Base-by-base conservation (phyloP, 192 early-diverging fungal species). In the Podila epigama region DNA sequence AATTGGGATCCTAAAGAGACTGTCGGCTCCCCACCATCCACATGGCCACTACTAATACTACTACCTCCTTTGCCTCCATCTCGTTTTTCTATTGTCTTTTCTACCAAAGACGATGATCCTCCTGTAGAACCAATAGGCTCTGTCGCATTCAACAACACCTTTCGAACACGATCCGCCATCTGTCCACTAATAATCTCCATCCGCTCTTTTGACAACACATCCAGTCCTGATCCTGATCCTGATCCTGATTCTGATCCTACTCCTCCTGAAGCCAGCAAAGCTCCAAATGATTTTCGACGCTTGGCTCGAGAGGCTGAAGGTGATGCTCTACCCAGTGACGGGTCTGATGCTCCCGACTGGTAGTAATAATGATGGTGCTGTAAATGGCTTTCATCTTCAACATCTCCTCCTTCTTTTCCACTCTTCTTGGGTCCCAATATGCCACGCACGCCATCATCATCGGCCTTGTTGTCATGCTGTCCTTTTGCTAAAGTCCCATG, bases 251-350 rank as follows among this genome's bases (percentile, higher is more conserved):
- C 5, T 6, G 73, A 68, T 7, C 53, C 41, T 3, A 32, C 61
- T 11, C 66, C 73, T 22, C 73, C 73, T 7, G 65, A 60, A 11
- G 73, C 73, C 66, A 77, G 13, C 6, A 77, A 13, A 0, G 42
- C 37, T 12, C 73, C 73, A 13, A 77, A 63, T 0, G 73, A 77
- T 52, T 77, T 77, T 20, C 73, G 52, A 13, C 73, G 65, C 32
- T 77, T 77, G 9, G 66, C 66, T 27, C 73, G 53, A 1, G 73
- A 77, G 8, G 51, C 37, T 8, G 61, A 77, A 25, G 73, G 66
- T 7, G 73, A 77, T 2, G 36, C 27, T 63, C 53, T 58, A 7
- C 63, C 60, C 9, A 53, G 20, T 2, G 54, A 57, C 12, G 60
- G 59, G 4, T 28, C 44, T 9, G 59, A n/a, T n/a, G n/a, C n/a